phyloP scores from a whole-genome alignment of 2,329 filamentous ascomycete species.

The Colletotrichum sp. region DNA sequence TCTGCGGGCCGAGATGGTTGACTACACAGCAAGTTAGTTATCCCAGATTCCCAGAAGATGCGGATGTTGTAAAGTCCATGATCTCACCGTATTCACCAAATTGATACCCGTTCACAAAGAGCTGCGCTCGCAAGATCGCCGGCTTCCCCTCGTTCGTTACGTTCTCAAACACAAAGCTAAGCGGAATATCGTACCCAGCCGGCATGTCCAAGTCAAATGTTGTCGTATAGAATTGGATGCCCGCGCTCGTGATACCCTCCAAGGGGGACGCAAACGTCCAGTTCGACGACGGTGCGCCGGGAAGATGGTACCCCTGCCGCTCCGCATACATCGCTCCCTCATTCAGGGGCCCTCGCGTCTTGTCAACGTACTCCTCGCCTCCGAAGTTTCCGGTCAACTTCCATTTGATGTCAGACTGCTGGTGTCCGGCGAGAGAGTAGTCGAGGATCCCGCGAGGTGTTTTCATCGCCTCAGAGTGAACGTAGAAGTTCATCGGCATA shows the following conservation, averaged over 20 bases:
- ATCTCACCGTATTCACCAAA: slow-evolving; percentile 45
- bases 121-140: slow-evolving; percentile 56
- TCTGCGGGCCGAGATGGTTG: slow-evolving; percentile 73
- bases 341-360: slow-evolving; percentile 62
- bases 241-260: slow-evolving; percentile 44
- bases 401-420: slow-evolving; percentile 57
- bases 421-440: slow-evolving; percentile 54
- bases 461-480: slow-evolving; percentile 62
- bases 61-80: background rate
- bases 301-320: slow-evolving; percentile 55
- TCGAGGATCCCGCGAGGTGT: slow-evolving; percentile 61
- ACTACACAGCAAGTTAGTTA: slow-evolving; percentile 26
- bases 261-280: slow-evolving; percentile 50
- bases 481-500: slow-evolving; percentile 65
- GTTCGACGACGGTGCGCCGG: background rate
- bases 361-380: slow-evolving; percentile 62
- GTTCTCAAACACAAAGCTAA: slow-evolving; percentile 58
- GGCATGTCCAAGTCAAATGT: slow-evolving; percentile 62
- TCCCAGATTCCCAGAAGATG: background rate
- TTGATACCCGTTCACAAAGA: slow-evolving; percentile 76
- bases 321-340: slow-evolving; percentile 64
- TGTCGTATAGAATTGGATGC: slow-evolving; percentile 61
- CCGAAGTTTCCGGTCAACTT: slow-evolving; percentile 67
- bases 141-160: slow-evolving; percentile 27
- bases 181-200: slow-evolving; percentile 58